A percentile compares a stretch with the other conserved stretches of the same genome.
Evolutionary conservation across 2,329 filamentous ascomycete genomes (phyloP).

Genomic region (Aureobasidium uvarum): DNA sequence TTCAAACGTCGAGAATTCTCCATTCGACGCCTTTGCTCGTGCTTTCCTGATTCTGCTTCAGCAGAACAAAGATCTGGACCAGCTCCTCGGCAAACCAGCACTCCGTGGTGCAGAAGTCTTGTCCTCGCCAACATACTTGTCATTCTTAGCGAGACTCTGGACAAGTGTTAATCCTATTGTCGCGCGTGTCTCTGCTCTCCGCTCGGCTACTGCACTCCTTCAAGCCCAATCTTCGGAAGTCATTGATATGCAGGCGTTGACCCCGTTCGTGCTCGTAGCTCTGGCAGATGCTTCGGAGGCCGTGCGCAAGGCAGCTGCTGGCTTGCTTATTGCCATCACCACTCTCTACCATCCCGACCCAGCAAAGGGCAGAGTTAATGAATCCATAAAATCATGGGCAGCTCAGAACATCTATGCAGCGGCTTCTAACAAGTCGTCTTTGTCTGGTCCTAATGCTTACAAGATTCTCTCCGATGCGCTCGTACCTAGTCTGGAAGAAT

Average conservation of each 20-base stretch:
- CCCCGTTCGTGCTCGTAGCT: conserved; percentile 78
- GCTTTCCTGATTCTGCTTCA: conserved; percentile 24
- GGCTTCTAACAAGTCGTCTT: conserved; percentile 50
- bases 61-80: conserved; percentile 19
- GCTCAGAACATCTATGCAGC: conserved; percentile 64
- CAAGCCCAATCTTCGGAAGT: conserved; percentile 51
- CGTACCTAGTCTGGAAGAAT: conserved; percentile 79
- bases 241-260: conserved; percentile 70
- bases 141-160: conserved; percentile 74
- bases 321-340: conserved; percentile 60
- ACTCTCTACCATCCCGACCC: conserved; percentile 44
- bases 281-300: conserved; percentile 72
- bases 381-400: conserved; percentile 53
- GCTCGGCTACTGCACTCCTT: conserved; percentile 59
- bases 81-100: conserved; percentile 23
- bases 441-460: conserved; percentile 57
- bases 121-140: conserved; percentile 65
- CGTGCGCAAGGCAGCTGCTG: conserved; percentile 72
- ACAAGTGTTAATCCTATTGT: conserved; percentile 67
- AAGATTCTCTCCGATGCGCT: conserved; percentile 66
- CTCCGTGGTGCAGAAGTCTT: conserved; percentile 43
- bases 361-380: conserved; percentile 37
- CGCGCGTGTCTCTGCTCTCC: conserved; percentile 67
- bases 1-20: not conserved
- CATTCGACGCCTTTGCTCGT: conserved; percentile 26